Evolutionary conservation across 2,329 filamentous ascomycete species (phyloP), one percentile per base, ranked within the genome.

Genomic region (Nannizziopsis arthrosporioides): DNA sequence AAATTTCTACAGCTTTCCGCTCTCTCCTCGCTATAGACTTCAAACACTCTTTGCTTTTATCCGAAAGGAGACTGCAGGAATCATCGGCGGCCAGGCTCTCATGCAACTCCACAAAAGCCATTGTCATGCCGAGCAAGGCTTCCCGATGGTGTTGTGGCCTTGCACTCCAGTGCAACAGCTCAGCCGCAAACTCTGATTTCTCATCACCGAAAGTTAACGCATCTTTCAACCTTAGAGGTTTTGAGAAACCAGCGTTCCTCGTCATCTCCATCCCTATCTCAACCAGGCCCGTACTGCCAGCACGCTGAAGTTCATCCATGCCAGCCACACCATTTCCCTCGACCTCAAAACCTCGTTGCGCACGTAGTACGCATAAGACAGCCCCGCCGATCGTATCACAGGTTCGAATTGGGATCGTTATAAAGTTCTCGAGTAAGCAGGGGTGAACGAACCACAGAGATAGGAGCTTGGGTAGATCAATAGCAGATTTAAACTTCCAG

Each of bases 371-470:
- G 27, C 60, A 60, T 31, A 72, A 50, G 7, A 69, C 54, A 10
- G 62, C 56, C 49, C 63, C 67, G 15, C 56, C 62, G 27, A 62
- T 57, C 0, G 36, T 41, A 27, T 57, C 61, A 5, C 62, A 58
- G 3, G 64, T 63, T 44, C 61, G 63, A 5, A 59, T 56, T 2
- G 67, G 65, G 36, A 65, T 58, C 5, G 61, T 59, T 2, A 68
- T 56, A n/a, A 67, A 59, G 9, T 50, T 51, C 50, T 71, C 65
- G n/a, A 72, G 59, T 38, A 66, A 66, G 40, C 60, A 61, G 32
- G 54, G 55, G 22, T 61, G 64, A 2, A 62, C 55, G 48, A 70
- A 61, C 67, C 66, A 69, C 10, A 70, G 52, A 1, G 65, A 58
- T 4, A 71, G 55, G 6, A 71, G 54, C 44, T 52, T 5, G 44